These are phyloP conservation scores for Leccinum fallax DNA, from an alignment of 1,284 basidiomycete genomes.

Conservation along the genomic window DNA sequence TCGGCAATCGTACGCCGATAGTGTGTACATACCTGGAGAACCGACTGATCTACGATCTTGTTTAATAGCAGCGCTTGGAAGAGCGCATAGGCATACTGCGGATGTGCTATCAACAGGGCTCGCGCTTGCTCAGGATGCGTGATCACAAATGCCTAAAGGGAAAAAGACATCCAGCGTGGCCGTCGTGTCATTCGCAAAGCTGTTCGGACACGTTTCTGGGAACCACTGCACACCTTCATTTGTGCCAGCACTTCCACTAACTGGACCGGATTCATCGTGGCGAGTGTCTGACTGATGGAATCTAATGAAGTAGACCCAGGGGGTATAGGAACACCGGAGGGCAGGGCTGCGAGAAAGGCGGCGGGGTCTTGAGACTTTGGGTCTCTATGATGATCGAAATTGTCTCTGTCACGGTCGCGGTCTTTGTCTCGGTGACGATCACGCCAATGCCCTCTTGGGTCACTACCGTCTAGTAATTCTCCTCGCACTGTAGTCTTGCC, in stretches of 20 bases:
- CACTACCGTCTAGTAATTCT: conserved; percentile 45
- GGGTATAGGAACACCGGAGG: conserved; percentile 77
- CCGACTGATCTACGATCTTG: conserved; percentile 90
- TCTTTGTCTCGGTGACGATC: conserved; percentile 42
- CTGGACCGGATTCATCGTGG: conserved; percentile 81
- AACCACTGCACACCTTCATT: conserved; percentile 80
- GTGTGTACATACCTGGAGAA: conserved; percentile 61
- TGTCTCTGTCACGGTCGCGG: conserved; percentile 32
- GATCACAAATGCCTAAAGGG: conserved; percentile 78
- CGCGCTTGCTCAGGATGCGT: conserved; percentile 91
- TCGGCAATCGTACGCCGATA: conserved; percentile 17
- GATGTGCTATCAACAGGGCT: conserved; percentile 78
- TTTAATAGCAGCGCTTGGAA: conserved; percentile 95
- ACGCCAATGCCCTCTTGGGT: conserved; percentile 57
- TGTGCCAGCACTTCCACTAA: conserved; percentile 95
- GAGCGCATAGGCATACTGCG: conserved; percentile 94
- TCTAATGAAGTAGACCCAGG: conserved; percentile 82
- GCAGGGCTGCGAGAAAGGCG: conserved; percentile 67
- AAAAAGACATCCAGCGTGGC: conserved; percentile 9
- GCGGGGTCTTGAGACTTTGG: conserved; percentile 43
- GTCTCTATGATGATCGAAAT: conserved; percentile 28
- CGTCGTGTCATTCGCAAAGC: conserved; percentile 28
- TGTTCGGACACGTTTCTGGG: conserved; percentile 25
- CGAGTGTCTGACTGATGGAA: conserved; percentile 86
- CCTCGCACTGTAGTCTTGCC: conserved; percentile 63